A percentile compares a stretch with the other conserved stretches of the same genome.
phyloP scores from a whole-genome alignment of 768 basidiomycete species.

The Naganishia vishniacii region DNA sequence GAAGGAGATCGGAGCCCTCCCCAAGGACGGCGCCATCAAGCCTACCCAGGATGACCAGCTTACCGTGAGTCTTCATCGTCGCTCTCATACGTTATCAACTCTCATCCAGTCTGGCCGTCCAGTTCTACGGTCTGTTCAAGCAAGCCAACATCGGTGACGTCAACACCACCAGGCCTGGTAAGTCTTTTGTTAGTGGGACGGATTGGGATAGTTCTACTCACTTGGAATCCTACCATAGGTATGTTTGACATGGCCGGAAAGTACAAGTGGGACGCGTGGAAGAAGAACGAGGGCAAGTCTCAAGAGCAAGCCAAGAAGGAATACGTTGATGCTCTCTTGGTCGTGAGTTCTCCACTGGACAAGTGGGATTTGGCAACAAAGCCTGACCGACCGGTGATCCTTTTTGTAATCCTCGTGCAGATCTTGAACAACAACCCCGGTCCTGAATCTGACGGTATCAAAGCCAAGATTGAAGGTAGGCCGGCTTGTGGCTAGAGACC shows the following conservation, averaged over 20 bases:
- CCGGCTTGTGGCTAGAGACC: constrained; percentile 24
- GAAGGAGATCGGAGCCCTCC: constrained; percentile 53
- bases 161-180: constrained; percentile 51
- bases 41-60: constrained; percentile 71
- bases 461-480: constrained; percentile 61
- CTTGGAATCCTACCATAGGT: no score
- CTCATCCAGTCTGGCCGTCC: constrained; percentile 59
- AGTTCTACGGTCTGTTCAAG: constrained; percentile 96
- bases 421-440: constrained; percentile 57
- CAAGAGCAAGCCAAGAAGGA: constrained; percentile 65
- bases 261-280: constrained; percentile 94
- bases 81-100: constrained; percentile 67
- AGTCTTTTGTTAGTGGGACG: neutral
- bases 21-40: constrained; percentile 74
- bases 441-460: constrained; percentile 56
- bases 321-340: constrained; percentile 71
- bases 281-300: constrained; percentile 62
- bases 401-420: constrained; percentile 48
- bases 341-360: constrained; percentile 53
- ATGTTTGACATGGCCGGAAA: constrained; percentile 79
- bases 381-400: constrained; percentile 20
- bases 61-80: constrained; percentile 58
- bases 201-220: no score
- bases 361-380: neutral
- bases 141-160: constrained; percentile 76